A percentile compares a stretch with the other conserved stretches of the same genome.
These are phyloP conservation scores for Tolypocladium cylindrosporum DNA, from an alignment of 2,329 filamentous ascomycete species.

Conservation along the genomic window DNA sequence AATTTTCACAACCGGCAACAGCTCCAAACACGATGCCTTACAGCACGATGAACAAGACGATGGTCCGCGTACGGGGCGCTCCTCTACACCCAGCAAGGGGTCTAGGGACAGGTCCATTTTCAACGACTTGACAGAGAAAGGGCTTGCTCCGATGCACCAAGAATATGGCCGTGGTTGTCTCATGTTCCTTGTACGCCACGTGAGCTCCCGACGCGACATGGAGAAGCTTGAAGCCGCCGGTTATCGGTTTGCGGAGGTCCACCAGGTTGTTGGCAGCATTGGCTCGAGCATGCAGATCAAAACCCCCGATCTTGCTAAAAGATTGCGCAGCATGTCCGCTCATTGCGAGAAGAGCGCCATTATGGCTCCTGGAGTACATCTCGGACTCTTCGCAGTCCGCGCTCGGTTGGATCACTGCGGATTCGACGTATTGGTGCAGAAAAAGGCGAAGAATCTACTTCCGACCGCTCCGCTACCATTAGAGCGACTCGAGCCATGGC, in stretches of 20 bases:
- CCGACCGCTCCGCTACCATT: conserved; percentile 48
- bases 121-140: conserved; percentile 32
- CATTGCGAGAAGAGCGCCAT: conserved; percentile 39
- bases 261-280: conserved; percentile 59
- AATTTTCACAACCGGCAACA: conserved; percentile 55
- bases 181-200: conserved; percentile 65
- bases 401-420: conserved; percentile 40
- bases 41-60: too few species aligned
- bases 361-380: conserved; percentile 41
- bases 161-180: conserved; percentile 63
- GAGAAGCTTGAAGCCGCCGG: conserved; percentile 59
- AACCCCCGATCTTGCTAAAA: conserved; percentile 46
- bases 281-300: conserved; percentile 67
- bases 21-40: neutral
- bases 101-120: conserved; percentile 10
- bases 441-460: conserved; percentile 45
- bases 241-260: conserved; percentile 65
- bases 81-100: neutral
- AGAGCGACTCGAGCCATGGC: conserved; percentile 41
- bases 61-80: neutral
- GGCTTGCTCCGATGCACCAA: conserved; percentile 12
- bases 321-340: conserved; percentile 54
- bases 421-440: conserved; percentile 54
- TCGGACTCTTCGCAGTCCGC: conserved; percentile 48
- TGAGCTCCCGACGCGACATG: conserved; percentile 47